Conservation (phyloP, 2,329 filamentous ascomycete genomes). For the Zopfia rhizophila region DNA sequence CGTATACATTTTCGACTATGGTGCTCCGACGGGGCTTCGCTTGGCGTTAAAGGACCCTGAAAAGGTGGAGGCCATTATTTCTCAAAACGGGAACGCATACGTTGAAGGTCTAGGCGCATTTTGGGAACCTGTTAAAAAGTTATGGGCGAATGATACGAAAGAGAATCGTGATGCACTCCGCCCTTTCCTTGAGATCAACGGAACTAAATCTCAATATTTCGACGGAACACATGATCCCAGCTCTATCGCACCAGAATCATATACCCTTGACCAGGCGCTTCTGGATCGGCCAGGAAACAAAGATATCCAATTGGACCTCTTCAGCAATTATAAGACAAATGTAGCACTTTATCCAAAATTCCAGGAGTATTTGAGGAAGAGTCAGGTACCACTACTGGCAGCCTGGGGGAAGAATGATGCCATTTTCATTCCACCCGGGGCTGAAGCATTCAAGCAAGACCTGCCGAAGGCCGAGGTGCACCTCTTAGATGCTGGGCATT, state of each 20-base stretch:
- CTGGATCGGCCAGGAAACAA: conserved; percentile 61
- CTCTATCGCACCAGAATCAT: conserved; percentile 58
- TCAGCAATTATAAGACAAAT: conserved; percentile 68
- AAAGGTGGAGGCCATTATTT: conserved; percentile 63
- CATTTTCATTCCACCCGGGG: conserved; percentile 63
- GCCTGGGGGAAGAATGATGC: conserved; percentile 69
- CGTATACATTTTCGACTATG: conserved; percentile 72
- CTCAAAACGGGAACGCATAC: conserved; percentile 72
- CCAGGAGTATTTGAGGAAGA: conserved; percentile 65
- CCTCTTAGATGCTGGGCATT: conserved; percentile 67
- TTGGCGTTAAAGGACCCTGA: conserved; percentile 63
- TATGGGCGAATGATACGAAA: conserved; percentile 56
- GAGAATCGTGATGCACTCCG: conserved; percentile 32
- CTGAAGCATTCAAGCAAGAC: conserved; percentile 65
- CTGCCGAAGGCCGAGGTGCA: conserved; percentile 60
- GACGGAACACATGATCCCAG: conserved; percentile 50
- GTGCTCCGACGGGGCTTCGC: conserved; percentile 65
- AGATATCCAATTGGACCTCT: conserved; percentile 66
- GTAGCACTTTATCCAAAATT: conserved; percentile 64
- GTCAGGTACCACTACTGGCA: conserved; percentile 64
- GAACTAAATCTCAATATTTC: conserved; percentile 57
- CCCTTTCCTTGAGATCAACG: conserved; percentile 24
- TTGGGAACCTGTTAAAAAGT: conserved; percentile 60
- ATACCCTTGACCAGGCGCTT: conserved; percentile 63
- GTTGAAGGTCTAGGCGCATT: conserved; percentile 63